Percentiles rank a stretch among this genome's conserved stretches.
Evolutionary conservation across 2,329 filamentous ascomycete species (phyloP).

Genomic region (Fusarium nygamai): DNA sequence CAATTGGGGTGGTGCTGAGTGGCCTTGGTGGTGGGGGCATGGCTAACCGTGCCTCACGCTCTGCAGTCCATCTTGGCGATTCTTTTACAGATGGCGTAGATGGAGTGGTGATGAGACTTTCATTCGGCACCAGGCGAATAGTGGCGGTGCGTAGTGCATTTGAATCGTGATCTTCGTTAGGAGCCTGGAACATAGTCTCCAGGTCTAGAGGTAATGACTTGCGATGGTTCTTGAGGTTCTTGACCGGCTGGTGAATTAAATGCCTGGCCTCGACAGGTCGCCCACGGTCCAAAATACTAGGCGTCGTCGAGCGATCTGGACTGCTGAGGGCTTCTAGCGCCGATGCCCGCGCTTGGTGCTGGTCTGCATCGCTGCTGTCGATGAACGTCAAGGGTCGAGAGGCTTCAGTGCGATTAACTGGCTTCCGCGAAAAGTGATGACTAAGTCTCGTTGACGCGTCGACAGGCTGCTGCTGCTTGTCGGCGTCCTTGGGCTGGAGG

Average conservation of each 20-base stretch:
- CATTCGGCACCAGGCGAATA: neutral
- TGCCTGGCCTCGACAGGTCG: constrained; percentile 16
- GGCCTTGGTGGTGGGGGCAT: neutral
- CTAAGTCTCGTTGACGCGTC: neutral
- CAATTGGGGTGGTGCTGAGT: neutral
- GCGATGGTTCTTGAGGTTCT: constrained; percentile 1
- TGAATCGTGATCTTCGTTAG: neutral
- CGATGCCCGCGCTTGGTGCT: neutral
- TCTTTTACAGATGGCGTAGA: neutral
- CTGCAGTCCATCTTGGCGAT: neutral
- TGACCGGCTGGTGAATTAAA: constrained; percentile 17
- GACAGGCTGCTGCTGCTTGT: neutral
- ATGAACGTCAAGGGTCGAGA: neutral
- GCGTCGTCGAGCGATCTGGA: neutral
- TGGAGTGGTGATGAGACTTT: neutral
- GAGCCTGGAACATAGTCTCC: neutral
- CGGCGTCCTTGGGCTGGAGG: neutral
- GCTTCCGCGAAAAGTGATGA: constrained; percentile 1
- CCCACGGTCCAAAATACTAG: constrained; percentile 13
- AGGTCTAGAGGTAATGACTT: constrained; percentile 23
- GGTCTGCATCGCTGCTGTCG: neutral
- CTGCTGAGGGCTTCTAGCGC: neutral
- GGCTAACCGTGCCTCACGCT: neutral
- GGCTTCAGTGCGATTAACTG: neutral
- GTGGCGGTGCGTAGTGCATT: neutral